Base-by-base conservation (phyloP, 2,329 filamentous ascomycete species). In the Fusarium hainanense region DNA sequence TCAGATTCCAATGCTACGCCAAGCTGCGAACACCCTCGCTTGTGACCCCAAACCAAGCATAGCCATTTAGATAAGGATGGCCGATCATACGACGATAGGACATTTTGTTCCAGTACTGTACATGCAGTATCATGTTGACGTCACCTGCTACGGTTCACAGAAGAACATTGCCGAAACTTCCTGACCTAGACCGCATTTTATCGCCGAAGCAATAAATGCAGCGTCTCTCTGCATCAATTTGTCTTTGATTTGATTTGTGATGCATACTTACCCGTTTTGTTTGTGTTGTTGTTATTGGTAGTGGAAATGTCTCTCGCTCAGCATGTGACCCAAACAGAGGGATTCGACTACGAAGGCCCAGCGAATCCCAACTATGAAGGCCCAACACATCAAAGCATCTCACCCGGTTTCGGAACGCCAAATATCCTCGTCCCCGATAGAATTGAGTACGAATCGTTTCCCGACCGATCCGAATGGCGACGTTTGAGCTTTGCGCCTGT, bases 271-370 rank as follows among this genome's bases (percentile, higher is more conserved):
- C 7, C n/a, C 16, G 13, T 18, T 25, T 20, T 8, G 8, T 23
- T 14, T 6, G n/a, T 27, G 2, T 14, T 20, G 2, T 14, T 20
- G 4, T 40, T 7, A 6, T 23, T 40, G 32, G 40, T 25, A 30
- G 28, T 30, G 9, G n/a, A 40, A 63, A 83, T 83, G 81, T 83
- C 81, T 69, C 78, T 83, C 63, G 81, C 78, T 68, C 81, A 82
- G 66, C 81, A 82, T 73, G 79, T 82, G 56, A 82, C 80, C 18
- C 77, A 80, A 49, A 55, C 57, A 10, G 80, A 82, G 74, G 81
- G 81, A 65, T 79, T 82, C 65, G 81, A 83, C 64, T 80, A 80
- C 49, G 77, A 78, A 63, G 71, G 72, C 52, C 72, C 69, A 71
- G 63, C 74, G 51, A 54, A 70, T 56, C 57, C 63, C 57, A 69